Evolutionary conservation across 257 asterid genomes (phyloP).

Genomic region (Solanum microdontum): DNA sequence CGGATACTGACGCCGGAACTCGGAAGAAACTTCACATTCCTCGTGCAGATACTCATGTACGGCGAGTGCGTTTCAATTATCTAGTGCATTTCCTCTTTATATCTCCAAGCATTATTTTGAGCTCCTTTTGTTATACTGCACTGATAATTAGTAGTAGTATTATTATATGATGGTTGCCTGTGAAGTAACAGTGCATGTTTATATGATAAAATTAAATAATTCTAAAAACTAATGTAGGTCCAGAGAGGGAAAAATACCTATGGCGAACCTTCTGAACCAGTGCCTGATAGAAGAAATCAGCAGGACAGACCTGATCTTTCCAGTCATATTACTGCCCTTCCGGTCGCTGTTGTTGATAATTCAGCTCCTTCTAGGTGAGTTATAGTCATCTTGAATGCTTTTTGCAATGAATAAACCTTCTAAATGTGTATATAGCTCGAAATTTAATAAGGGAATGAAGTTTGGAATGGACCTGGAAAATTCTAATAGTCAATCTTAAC

Average conservation of each 20-base stretch:
- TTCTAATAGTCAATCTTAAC: background rate
- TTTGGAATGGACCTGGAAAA: background rate
- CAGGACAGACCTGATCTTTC: slow-evolving; percentile 38
- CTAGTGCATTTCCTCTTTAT: background rate
- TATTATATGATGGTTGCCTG: background rate
- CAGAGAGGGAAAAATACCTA: slow-evolving; percentile 30
- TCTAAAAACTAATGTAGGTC: slow-evolving; percentile 31
- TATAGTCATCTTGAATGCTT: background rate
- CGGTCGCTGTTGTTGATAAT: slow-evolving; percentile 29
- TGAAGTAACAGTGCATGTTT: background rate
- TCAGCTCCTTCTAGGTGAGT: slow-evolving; percentile 49
- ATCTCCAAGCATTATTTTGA: background rate
- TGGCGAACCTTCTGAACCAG: slow-evolving; percentile 38
- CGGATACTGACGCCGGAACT: slow-evolving; percentile 40
- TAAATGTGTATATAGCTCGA: background rate
- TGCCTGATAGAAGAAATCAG: slow-evolving; percentile 28
- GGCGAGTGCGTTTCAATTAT: slow-evolving; percentile 37
- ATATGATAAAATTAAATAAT: background rate
- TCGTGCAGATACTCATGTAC: slow-evolving; percentile 12
- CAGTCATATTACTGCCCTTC: slow-evolving; percentile 26
- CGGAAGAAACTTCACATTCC: slow-evolving; percentile 41
- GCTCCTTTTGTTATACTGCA: background rate
- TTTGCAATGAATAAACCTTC: background rate
- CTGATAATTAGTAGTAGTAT: background rate
- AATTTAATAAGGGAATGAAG: background rate